A percentile compares a stretch with the other conserved stretches of the same genome.
These are phyloP conservation scores for Lepraria neglecta DNA, from an alignment of 495 filamentous ascomycete species.

Conservation along the genomic window DNA sequence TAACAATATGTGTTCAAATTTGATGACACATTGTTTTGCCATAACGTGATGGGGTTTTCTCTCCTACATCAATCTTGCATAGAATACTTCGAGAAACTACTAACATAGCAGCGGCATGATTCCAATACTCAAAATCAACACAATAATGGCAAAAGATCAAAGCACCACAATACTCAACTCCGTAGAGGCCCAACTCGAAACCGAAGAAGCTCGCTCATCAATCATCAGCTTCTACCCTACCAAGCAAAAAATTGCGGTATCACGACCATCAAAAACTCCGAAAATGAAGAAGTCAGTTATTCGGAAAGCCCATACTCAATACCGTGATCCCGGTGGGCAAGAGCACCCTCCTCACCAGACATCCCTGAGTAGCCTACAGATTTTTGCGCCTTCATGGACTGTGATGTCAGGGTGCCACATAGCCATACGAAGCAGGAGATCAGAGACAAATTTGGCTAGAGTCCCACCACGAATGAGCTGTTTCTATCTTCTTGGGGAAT, in stretches of 20 bases:
- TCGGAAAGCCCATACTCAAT: not conserved
- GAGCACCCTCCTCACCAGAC: constrained; percentile 5
- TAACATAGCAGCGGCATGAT: not conserved
- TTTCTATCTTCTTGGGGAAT: not conserved
- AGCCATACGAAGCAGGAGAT: not conserved
- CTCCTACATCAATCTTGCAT: not conserved
- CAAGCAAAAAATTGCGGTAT: not conserved
- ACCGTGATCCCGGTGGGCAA: not conserved
- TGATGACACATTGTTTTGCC: not conserved
- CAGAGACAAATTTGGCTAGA: not conserved
- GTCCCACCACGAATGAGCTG: not conserved
- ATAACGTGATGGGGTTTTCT: too few relatives aligned
- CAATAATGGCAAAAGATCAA: not conserved
- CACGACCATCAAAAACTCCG: not conserved
- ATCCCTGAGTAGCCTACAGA: not conserved
- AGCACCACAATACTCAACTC: not conserved
- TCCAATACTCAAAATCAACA: not conserved
- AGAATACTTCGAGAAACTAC: too few relatives aligned
- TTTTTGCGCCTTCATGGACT: not conserved
- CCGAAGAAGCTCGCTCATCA: too few relatives aligned
- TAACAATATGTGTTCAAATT: not conserved
- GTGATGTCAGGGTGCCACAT: not conserved
- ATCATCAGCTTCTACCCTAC: too few relatives aligned
- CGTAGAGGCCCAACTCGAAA: not conserved
- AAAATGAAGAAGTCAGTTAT: not conserved